Percentiles rank a stretch among this genome's conserved stretches.
Evolutionary conservation across 305 asterid genomes (phyloP).

Genomic region (Solanum hybrid): DNA sequence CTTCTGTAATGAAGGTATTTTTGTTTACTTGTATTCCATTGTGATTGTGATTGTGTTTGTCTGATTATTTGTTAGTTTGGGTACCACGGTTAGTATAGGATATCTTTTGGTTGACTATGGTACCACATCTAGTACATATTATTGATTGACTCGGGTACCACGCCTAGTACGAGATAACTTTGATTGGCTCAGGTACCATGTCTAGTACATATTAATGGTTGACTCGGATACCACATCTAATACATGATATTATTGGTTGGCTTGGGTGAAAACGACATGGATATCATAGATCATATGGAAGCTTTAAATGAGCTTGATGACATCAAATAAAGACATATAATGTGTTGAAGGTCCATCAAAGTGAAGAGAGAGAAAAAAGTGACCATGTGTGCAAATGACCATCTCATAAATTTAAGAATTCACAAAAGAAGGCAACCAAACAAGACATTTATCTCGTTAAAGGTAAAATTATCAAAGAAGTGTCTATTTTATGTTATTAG

Average conservation of each 20-base stretch:
- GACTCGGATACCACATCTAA: not conserved
- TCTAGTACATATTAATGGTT: too few species aligned
- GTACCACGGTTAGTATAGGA: not conserved
- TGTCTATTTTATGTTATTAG: too few species aligned
- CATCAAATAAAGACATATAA: not conserved
- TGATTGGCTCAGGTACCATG: not conserved
- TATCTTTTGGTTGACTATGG: not conserved
- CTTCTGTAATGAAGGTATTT: too few species aligned
- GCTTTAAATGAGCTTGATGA: not conserved
- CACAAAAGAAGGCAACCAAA: too few species aligned
- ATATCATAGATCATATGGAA: not conserved
- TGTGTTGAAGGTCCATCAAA: not conserved
- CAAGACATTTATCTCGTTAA: too few species aligned
- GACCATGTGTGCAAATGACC: not conserved
- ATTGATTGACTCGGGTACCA: not conserved
- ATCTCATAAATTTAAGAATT: not conserved
- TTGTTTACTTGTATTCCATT: not conserved
- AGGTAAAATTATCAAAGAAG: too few species aligned
- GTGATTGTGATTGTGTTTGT: not conserved
- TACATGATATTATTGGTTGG: not conserved
- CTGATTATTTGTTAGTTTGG: not conserved
- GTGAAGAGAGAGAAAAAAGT: not conserved
- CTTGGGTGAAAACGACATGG: not conserved
- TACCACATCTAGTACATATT: not conserved
- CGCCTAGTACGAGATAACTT: not conserved